A percentile compares a stretch with the other conserved stretches of the same genome.
These are phyloP conservation scores for Pythium apleroticum DNA, from an alignment of 352 stramenopile genomes.

Conservation along the genomic window DNA sequence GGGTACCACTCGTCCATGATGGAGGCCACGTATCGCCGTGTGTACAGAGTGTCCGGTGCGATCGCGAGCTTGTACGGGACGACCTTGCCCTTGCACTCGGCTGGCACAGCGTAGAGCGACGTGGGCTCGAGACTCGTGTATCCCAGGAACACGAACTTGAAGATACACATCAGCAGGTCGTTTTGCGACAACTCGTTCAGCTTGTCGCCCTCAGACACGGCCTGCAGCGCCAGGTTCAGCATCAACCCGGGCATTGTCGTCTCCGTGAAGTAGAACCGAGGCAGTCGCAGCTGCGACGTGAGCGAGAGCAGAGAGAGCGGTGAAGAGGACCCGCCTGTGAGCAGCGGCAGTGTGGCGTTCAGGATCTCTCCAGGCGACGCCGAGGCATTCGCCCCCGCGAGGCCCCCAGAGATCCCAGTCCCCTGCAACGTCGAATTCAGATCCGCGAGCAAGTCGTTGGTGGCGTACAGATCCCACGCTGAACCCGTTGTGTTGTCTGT, in stretches of 20 bases:
- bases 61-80: slow-evolving; percentile 77
- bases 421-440: slow-evolving; percentile 24
- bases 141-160: slow-evolving; percentile 52
- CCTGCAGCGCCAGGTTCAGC: slow-evolving; percentile 50
- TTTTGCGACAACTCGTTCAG: slow-evolving; percentile 41
- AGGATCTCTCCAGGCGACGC: slow-evolving; percentile 20
- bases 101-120: slow-evolving; percentile 45
- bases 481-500: slow-evolving; percentile 29
- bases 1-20: slow-evolving; percentile 60
- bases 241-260: slow-evolving; percentile 62
- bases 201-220: slow-evolving; percentile 42
- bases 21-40: slow-evolving; percentile 55
- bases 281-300: slow-evolving; percentile 36
- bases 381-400: background rate
- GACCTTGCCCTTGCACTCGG: slow-evolving; percentile 48
- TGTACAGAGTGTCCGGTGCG: slow-evolving; percentile 63
- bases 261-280: slow-evolving; percentile 68
- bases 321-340: slow-evolving; percentile 17
- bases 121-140: slow-evolving; percentile 41
- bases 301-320: slow-evolving; percentile 29
- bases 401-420: slow-evolving; percentile 6
- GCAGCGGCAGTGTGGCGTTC: slow-evolving; percentile 21
- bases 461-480: slow-evolving; percentile 46
- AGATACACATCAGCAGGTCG: slow-evolving; percentile 41
- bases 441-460: slow-evolving; percentile 27